phyloP scores from a whole-genome alignment of 2,329 filamentous ascomycete genomes.

The Graphilbum fragrans region DNA sequence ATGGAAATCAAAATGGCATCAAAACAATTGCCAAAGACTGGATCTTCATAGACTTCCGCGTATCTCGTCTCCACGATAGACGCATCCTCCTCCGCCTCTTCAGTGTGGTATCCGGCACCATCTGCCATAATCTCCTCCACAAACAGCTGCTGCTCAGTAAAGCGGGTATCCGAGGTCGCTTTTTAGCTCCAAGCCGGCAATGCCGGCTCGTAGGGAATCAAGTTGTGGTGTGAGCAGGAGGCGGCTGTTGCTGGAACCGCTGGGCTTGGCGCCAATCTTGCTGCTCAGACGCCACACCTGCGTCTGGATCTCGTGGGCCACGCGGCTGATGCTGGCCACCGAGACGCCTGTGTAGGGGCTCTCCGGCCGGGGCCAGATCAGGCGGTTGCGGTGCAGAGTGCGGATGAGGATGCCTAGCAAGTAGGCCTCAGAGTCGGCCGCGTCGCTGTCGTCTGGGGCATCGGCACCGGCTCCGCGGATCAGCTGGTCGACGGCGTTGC shows the following conservation, averaged over 20 bases:
- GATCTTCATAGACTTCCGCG: too few species aligned
- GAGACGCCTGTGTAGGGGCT: constrained; percentile 14
- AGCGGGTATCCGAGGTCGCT: constrained; percentile 16
- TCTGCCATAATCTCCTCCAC: too few species aligned
- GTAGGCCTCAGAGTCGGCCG: constrained; percentile 14
- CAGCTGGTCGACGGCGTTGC: constrained; percentile 13
- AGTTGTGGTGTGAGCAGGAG: constrained; percentile 10
- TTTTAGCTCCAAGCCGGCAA: constrained; percentile 17
- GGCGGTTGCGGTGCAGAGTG: constrained; percentile 13
- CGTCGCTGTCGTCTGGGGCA: constrained; percentile 1
- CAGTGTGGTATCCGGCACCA: too few species aligned
- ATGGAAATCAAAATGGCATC: too few species aligned
- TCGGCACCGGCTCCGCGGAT: neutral
- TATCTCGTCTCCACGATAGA: too few species aligned
- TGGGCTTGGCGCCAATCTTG: constrained; percentile 5
- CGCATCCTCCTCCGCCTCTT: too few species aligned
- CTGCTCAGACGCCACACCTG: constrained; percentile 9
- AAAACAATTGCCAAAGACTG: too few species aligned
- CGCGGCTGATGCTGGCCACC: constrained; percentile 13
- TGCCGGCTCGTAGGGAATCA: constrained; percentile 9
- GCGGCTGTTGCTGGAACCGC: constrained; percentile 5
- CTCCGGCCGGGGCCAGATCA: constrained; percentile 16
- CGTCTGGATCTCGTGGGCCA: constrained; percentile 13
- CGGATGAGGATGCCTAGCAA: constrained; percentile 17
- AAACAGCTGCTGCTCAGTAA: constrained; percentile 11